Conservation (phyloP, 2,329 filamentous ascomycete species). For the Amylocarpus encephaloides region DNA sequence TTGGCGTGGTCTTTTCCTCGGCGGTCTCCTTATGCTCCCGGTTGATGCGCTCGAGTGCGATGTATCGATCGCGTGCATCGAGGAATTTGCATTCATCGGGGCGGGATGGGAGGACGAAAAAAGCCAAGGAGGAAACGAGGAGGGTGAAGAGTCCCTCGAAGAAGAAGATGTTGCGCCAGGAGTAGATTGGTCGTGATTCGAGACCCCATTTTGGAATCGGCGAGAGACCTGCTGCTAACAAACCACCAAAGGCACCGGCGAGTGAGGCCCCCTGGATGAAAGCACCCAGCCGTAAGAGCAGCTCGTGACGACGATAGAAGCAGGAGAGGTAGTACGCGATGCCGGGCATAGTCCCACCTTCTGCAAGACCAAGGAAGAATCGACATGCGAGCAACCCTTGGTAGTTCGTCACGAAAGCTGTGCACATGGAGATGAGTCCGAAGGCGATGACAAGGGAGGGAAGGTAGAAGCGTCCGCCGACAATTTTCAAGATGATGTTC, state of each 20-base stretch:
- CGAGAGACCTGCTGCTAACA: constrained; percentile 45
- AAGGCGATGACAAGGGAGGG: constrained; percentile 38
- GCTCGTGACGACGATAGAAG: constrained; percentile 58
- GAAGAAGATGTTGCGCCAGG: constrained; percentile 70
- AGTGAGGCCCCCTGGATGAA: constrained; percentile 80
- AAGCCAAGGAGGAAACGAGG: constrained; percentile 38
- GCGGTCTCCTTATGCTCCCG: constrained; percentile 35
- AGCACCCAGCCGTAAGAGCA: constrained; percentile 76
- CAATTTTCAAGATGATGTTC: constrained; percentile 16
- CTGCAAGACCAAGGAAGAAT: constrained; percentile 42
- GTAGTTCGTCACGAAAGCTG: constrained; percentile 39
- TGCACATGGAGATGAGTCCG: constrained; percentile 40
- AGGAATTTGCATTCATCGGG: constrained; percentile 37
- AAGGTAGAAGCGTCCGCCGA: constrained; percentile 34
- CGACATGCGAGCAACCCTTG: constrained; percentile 40
- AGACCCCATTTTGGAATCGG: constrained; percentile 10
- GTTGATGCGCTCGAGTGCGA: constrained; percentile 36
- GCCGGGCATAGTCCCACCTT: constrained; percentile 44
- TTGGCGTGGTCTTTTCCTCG: constrained; percentile 34
- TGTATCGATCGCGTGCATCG: constrained; percentile 36
- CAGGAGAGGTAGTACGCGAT: constrained; percentile 50
- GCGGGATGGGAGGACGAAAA: constrained; percentile 35
- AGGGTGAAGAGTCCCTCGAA: constrained; percentile 37
- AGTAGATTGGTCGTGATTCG: constrained; percentile 55
- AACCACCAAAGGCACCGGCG: constrained; percentile 75